A percentile compares a stretch with the other conserved stretches of the same genome.
Conservation (phyloP, 768 basidiomycete genomes). For the Boletales sp. region DNA sequence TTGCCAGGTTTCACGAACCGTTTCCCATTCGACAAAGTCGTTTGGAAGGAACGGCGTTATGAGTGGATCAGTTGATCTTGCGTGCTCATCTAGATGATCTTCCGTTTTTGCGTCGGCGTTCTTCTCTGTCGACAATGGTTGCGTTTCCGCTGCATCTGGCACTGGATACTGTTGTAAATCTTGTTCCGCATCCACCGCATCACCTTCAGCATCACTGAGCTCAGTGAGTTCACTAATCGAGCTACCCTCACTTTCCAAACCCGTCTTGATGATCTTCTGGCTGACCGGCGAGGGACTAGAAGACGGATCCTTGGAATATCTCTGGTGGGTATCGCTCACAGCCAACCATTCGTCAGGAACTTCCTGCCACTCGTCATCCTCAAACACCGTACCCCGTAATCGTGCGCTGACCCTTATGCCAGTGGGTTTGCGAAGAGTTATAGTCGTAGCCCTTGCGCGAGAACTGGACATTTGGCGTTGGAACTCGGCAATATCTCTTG, state of each 20-base stretch:
- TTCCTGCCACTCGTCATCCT: conserved; percentile 73
- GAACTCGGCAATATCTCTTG: conserved; percentile 62
- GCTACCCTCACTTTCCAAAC: conserved; percentile 59
- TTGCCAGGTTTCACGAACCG: conserved; percentile 46
- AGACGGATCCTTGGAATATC: conserved; percentile 9
- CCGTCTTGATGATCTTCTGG: conserved; percentile 38
- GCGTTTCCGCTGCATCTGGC: conserved; percentile 2
- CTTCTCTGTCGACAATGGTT: not conserved
- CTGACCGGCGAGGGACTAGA: conserved; percentile 4
- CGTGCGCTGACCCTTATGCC: conserved; percentile 69
- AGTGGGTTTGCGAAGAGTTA: conserved; percentile 30
- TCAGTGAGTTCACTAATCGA: conserved; percentile 76
- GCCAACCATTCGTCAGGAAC: conserved; percentile 72
- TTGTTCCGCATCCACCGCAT: conserved; percentile 18
- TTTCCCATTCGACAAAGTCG: conserved; percentile 88
- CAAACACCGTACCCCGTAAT: conserved; percentile 47
- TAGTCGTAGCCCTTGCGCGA: conserved; percentile 7
- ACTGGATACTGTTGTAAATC: not conserved
- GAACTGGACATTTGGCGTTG: conserved; percentile 42
- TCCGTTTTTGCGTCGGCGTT: not conserved
- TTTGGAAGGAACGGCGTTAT: conserved; percentile 32
- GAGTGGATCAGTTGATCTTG: not conserved
- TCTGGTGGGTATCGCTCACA: conserved; percentile 16
- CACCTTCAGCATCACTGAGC: conserved; percentile 48
- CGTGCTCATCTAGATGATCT: conserved; percentile 2